phyloP scores from a whole-genome alignment of 306 rosid species.

The Comarum palustre region DNA sequence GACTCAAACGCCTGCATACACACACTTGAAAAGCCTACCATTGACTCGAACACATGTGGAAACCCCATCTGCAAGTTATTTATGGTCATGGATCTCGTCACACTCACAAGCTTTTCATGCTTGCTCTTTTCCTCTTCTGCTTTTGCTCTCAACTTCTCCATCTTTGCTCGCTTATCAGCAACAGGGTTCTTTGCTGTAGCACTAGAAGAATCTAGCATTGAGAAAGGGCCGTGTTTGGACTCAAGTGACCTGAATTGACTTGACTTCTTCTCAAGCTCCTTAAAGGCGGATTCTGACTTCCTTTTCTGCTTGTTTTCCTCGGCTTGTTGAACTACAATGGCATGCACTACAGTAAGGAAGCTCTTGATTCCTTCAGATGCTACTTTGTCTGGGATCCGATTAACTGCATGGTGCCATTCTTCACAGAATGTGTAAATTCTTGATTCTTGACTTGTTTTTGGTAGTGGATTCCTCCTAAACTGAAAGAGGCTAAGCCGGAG shows the following conservation, averaged over 20 bases:
- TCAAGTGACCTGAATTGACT: slow-evolving; percentile 66
- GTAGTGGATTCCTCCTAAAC: slow-evolving; percentile 48
- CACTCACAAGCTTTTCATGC: slow-evolving; percentile 69
- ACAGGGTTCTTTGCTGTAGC: slow-evolving; percentile 45
- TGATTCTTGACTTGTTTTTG: slow-evolving; percentile 59
- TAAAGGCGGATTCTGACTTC: slow-evolving; percentile 63
- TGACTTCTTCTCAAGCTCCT: slow-evolving; percentile 78
- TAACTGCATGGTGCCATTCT: slow-evolving; percentile 79
- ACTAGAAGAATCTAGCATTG: slow-evolving; percentile 42
- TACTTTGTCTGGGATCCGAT: slow-evolving; percentile 80
- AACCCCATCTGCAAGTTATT: slow-evolving; percentile 92
- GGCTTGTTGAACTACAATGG: slow-evolving; percentile 81
- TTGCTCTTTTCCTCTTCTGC: slow-evolving; percentile 83
- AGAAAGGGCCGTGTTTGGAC: slow-evolving; percentile 67
- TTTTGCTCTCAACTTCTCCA: slow-evolving; percentile 55
- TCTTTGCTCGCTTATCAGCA: slow-evolving; percentile 63
- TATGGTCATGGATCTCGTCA: slow-evolving; percentile 83
- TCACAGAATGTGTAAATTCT: slow-evolving; percentile 79
- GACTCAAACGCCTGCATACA: slow-evolving; percentile 79
- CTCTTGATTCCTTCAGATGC: slow-evolving; percentile 94
- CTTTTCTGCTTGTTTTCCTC: slow-evolving; percentile 77
- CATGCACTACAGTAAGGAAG: slow-evolving; percentile 76
- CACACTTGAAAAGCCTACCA: slow-evolving; percentile 92
- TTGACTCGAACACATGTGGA: slow-evolving; percentile 89
- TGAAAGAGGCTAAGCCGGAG: slow-evolving; percentile 90